Evolutionary conservation across 257 asterid genomes (phyloP), one percentile per base, ranked within the genome.

Genomic region (Schizonepeta tenuifolia): DNA sequence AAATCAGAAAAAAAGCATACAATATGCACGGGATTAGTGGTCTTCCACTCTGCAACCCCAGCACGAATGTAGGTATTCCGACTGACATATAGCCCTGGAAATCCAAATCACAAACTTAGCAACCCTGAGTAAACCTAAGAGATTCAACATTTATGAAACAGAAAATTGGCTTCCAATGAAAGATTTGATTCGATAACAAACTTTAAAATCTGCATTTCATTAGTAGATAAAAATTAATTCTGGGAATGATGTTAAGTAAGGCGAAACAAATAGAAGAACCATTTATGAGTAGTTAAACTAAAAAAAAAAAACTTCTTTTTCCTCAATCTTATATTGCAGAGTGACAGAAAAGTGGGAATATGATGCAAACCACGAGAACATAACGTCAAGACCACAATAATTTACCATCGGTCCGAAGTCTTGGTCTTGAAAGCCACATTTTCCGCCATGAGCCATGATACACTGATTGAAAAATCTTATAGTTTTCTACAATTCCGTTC

Each of bases 341-440:
- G 67, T 68, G 21, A 12, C 33, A 28, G 14, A 9, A 40, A 49
- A 33, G n/a, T 9, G 26, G 60, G 67, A 49, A 67, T 24, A 44
- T 43, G 70, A 59, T 53, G 49, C 24, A 67, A 28, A 68, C 8
- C 31, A 57, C 12, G 6, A 20, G 33, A 49, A 24, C 17, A 56
- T 21, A 10, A 26, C 17, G 50, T 35, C 13, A 31, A 13, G 24
- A 24, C 6, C 21, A 49, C 36, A 17, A 68, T 13, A 50, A 33
- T 57, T 65, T 83, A 94, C 99, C 99, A 80, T 94, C 99, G 49
- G 96, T 87, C 62, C 99, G 90, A 70, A 94, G 84, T 84, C 99
- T 82, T 70, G 99, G 99, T 73, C 97, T 88, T 78, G 78, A 80
- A 71, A 94, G 93, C 99, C 99, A 94, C 99, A 94, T 94, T 84